These are phyloP conservation scores for Mallotus nudiflorus DNA, from an alignment of 345 rosid genomes.

Conservation along the genomic window DNA sequence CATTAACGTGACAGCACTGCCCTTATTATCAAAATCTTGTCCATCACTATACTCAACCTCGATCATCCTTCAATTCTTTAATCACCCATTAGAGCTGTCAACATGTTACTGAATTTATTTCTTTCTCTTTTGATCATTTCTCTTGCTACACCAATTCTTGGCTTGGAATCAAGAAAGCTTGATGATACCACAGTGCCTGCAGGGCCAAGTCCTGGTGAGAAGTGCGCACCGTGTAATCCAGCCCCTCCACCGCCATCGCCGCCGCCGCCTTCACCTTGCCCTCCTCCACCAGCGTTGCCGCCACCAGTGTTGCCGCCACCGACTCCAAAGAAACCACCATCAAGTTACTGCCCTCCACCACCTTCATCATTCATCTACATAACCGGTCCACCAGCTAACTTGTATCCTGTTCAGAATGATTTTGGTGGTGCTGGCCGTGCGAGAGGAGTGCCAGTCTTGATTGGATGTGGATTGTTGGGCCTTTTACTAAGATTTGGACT, in stretches of 20 bases:
- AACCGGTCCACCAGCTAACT: slow-evolving; percentile 62
- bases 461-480: slow-evolving; percentile 39
- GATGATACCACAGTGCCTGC: slow-evolving; percentile 29
- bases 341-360: slow-evolving; percentile 53
- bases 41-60: background rate
- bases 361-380: slow-evolving; percentile 48
- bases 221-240: slow-evolving; percentile 53
- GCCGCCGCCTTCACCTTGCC: slow-evolving; percentile 34
- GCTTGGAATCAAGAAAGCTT: slow-evolving; percentile 28
- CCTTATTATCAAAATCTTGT: background rate
- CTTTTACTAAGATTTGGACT: slow-evolving; percentile 22
- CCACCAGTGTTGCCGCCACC: slow-evolving; percentile 39
- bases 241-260: slow-evolving; percentile 57
- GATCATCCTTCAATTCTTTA: background rate
- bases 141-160: slow-evolving; percentile 11
- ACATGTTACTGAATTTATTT: slow-evolving; percentile 6
- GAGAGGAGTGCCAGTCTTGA: slow-evolving; percentile 29
- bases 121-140: slow-evolving; percentile 19
- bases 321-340: slow-evolving; percentile 43
- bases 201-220: slow-evolving; percentile 24
- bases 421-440: slow-evolving; percentile 33
- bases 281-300: slow-evolving; percentile 39
- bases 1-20: slow-evolving; percentile 17
- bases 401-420: slow-evolving; percentile 51
- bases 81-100: background rate